phyloP scores from a whole-genome alignment of 441 rosid genomes.

The Eruca vesicaria region DNA sequence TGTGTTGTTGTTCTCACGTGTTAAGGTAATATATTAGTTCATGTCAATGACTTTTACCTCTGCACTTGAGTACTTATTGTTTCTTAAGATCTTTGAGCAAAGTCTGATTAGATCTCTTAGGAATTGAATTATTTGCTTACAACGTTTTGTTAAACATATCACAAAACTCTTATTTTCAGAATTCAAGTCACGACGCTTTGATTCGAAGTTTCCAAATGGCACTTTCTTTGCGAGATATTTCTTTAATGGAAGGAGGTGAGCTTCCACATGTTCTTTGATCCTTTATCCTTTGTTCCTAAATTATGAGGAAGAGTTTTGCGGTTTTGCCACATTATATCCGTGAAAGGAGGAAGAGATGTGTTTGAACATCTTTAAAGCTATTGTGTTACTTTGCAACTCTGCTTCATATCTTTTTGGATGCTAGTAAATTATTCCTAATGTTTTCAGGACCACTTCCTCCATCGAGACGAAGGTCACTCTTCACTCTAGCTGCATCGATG shows the following conservation, averaged over 20 bases:
- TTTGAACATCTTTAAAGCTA: background rate
- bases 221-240: slow-evolving; percentile 76
- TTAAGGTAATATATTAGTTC: slow-evolving; percentile 48
- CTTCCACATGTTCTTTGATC: slow-evolving; percentile 20
- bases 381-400: background rate
- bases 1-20: slow-evolving; percentile 68
- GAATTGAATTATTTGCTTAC: background rate
- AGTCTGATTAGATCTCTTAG: background rate
- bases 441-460: slow-evolving; percentile 78
- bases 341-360: background rate
- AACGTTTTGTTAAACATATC: background rate
- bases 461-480: slow-evolving; percentile 78
- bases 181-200: slow-evolving; percentile 75
- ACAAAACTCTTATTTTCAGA: slow-evolving; percentile 48
- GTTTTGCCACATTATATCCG: background rate
- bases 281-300: slow-evolving; percentile 8
- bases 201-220: slow-evolving; percentile 93
- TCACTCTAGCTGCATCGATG: slow-evolving; percentile 84
- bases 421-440: background rate
- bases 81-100: slow-evolving; percentile 8
- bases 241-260: slow-evolving; percentile 75
- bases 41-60: background rate
- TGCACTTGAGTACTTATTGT: slow-evolving; percentile 11
- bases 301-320: background rate
- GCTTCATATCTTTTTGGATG: background rate